These are phyloP conservation scores for Pterocarpus macrocarpus DNA, from an alignment of 306 rosid species.

Conservation along the genomic window DNA sequence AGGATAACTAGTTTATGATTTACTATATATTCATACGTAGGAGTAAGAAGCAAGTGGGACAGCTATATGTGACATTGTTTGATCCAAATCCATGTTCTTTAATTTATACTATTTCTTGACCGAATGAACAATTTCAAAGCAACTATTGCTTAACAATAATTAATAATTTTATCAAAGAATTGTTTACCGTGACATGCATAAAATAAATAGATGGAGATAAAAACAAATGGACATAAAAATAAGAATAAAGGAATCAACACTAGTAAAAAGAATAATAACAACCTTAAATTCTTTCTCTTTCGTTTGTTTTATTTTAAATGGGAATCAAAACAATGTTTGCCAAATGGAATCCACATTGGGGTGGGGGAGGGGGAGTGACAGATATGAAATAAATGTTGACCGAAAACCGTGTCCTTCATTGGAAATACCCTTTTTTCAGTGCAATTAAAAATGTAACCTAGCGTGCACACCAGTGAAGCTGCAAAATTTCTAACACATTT, in stretches of 20 bases:
- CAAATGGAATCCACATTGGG: neutral
- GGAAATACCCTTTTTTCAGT: neutral
- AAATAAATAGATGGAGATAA: too few relatives aligned
- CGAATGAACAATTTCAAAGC: neutral
- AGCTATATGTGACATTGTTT: neutral
- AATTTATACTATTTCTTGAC: neutral
- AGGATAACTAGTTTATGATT: neutral
- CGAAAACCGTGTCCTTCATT: neutral
- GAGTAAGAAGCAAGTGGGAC: neutral
- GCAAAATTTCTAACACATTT: neutral
- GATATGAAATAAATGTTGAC: neutral
- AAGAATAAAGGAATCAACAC: neutral
- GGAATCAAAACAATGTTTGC: neutral
- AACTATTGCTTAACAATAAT: too few relatives aligned
- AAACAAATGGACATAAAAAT: neutral
- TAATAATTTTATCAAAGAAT: too few relatives aligned
- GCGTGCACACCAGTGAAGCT: neutral
- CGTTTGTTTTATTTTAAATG: neutral
- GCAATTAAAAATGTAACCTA: neutral
- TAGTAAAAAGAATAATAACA: neutral
- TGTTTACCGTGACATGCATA: too few relatives aligned
- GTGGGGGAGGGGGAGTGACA: too few relatives aligned
- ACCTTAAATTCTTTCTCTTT: neutral
- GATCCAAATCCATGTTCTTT: conserved; percentile 12
- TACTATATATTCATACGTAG: too few relatives aligned